Evolutionary conservation across 768 basidiomycete species (phyloP).

Genomic region (Suillus subaureus): DNA sequence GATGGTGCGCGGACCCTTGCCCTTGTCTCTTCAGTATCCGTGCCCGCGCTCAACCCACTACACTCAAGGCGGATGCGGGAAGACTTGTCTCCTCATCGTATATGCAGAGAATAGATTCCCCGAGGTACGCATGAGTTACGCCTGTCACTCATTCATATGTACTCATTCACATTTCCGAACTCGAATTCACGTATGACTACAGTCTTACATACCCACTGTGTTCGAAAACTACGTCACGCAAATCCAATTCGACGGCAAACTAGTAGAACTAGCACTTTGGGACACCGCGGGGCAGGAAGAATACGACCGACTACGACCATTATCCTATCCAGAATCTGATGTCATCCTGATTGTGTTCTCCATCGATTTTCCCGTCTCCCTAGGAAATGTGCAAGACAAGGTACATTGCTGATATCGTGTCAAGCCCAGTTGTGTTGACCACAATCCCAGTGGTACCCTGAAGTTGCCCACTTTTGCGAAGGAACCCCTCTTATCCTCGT

Average conservation of each 20-base stretch:
- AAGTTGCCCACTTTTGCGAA: constrained; percentile 92
- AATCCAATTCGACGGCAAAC: constrained; percentile 82
- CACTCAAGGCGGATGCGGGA: constrained; percentile 75
- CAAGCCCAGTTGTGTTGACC: constrained; percentile 7
- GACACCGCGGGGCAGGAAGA: constrained; percentile 98
- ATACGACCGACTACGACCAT: constrained; percentile 85
- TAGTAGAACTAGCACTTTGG: constrained; percentile 96
- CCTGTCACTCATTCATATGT: constrained; percentile 9
- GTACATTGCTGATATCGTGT: constrained; percentile 40
- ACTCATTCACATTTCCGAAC: constrained; percentile 5
- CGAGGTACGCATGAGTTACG: constrained; percentile 60
- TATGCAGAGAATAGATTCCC: constrained; percentile 97
- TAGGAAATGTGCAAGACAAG: constrained; percentile 91
- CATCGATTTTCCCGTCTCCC: constrained; percentile 87
- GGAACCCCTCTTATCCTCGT: constrained; percentile 89
- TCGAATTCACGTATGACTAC: constrained; percentile 10
- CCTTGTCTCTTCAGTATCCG: constrained; percentile 23
- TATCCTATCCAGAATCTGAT: constrained; percentile 87
- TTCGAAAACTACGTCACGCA: constrained; percentile 94
- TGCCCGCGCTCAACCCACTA: constrained; percentile 28
- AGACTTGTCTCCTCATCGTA: constrained; percentile 95
- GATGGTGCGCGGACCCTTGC: constrained; percentile 61
- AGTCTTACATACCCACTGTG: constrained; percentile 93
- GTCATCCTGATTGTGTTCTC: constrained; percentile 95
- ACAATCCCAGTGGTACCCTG: constrained; percentile 78